Evolutionary conservation across 306 rosid genomes (phyloP).

Genomic region (Echinosophora koreensis): DNA sequence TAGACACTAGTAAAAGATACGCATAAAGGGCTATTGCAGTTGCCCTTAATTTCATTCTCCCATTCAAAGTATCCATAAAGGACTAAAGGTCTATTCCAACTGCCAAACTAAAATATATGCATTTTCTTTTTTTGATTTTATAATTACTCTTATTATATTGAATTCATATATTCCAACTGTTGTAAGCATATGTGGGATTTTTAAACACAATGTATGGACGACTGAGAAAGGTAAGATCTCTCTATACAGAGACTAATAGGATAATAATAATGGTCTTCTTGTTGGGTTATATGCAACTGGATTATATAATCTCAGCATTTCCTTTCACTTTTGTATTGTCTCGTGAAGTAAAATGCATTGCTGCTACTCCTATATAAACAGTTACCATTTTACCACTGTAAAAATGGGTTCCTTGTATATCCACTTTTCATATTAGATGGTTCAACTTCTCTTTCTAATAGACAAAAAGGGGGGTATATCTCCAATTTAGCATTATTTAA

Average conservation of each 20-base stretch:
- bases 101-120: slow-evolving; percentile 20
- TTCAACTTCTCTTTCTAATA: slow-evolving; percentile 36
- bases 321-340: not conserved
- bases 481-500: slow-evolving; percentile 9
- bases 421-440: not conserved
- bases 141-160: slow-evolving; percentile 22
- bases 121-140: not conserved
- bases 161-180: slow-evolving; percentile 63
- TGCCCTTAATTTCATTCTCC: slow-evolving; percentile 25
- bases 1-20: too few relatives aligned
- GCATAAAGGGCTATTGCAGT: too few relatives aligned
- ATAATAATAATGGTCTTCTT: slow-evolving; percentile 3
- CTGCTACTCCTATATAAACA: not conserved
- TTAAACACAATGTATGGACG: slow-evolving; percentile 55
- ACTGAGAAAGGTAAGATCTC: slow-evolving; percentile 61
- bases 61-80: slow-evolving; percentile 26
- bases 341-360: slow-evolving; percentile 3
- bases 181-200: slow-evolving; percentile 54
- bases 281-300: slow-evolving; percentile 8
- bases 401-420: not conserved
- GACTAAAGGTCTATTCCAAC: slow-evolving; percentile 32
- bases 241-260: not conserved
- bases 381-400: not conserved
- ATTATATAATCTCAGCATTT: slow-evolving; percentile 15
- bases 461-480: slow-evolving; percentile 1